Percentiles rank a stretch among this genome's conserved stretches.
Evolutionary conservation across 306 rosid genomes (phyloP).

Genomic region (Heteromeles arbutifolia): DNA sequence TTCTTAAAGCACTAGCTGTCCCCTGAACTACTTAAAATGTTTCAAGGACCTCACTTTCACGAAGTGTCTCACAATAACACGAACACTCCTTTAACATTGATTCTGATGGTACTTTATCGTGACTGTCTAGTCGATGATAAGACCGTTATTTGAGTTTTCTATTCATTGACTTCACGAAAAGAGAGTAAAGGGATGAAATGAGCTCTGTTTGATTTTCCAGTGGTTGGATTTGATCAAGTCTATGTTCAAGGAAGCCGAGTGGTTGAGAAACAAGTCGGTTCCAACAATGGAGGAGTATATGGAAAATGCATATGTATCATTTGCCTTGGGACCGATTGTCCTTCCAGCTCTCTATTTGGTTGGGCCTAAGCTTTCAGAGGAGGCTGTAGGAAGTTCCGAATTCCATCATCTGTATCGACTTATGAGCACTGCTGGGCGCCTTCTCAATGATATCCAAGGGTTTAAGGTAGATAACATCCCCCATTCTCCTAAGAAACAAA

Average conservation of each 20-base stretch:
- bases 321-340: conserved; percentile 73
- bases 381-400: conserved; percentile 32
- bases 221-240: conserved; percentile 67
- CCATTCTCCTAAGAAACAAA: too few species aligned
- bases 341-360: conserved; percentile 72
- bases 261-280: conserved; percentile 40
- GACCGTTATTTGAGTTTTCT: background rate
- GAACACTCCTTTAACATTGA: background rate
- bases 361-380: conserved; percentile 64
- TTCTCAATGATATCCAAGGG: conserved; percentile 59
- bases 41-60: background rate
- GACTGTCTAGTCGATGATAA: background rate
- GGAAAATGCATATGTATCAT: conserved; percentile 51
- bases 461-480: conserved; percentile 42
- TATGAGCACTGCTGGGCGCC: conserved; percentile 62
- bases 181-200: background rate
- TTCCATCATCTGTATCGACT: conserved; percentile 39
- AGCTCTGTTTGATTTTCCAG: conserved; percentile 34
- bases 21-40: background rate
- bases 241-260: conserved; percentile 66
- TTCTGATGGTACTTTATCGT: background rate
- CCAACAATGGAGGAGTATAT: conserved; percentile 71
- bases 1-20: background rate
- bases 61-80: background rate
- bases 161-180: background rate